A percentile compares a stretch with the other conserved stretches of the same genome.
Evolutionary conservation across 306 rosid genomes (phyloP).

Genomic region (Sechiopsis laciniata): DNA sequence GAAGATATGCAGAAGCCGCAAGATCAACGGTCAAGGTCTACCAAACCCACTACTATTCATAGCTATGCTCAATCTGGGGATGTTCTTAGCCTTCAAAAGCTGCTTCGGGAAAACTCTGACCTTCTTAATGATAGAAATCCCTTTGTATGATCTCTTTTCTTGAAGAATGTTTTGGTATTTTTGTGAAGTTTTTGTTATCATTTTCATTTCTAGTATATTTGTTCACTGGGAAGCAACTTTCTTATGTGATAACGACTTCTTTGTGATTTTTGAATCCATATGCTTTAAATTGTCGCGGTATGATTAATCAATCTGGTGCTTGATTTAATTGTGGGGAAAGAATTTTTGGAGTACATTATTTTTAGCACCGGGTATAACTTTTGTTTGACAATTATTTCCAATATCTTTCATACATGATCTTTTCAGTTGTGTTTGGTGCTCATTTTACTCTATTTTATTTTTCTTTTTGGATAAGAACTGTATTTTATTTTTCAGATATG

Average conservation of each 20-base stretch:
- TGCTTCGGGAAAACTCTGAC: conserved; percentile 65
- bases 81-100: conserved; percentile 53
- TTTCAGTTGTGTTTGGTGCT: neutral
- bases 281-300: neutral
- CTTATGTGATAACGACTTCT: neutral
- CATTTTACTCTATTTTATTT: neutral
- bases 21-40: conserved; percentile 59
- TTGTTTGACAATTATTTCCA: neutral
- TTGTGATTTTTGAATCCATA: neutral
- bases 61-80: conserved; percentile 68
- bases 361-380: neutral
- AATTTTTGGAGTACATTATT: neutral
- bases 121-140: conserved; percentile 76
- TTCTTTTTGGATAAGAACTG: too few relatives aligned
- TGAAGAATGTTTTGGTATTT: conserved; percentile 5
- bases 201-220: neutral
- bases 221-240: neutral
- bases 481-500: neutral
- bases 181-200: neutral
- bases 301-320: neutral
- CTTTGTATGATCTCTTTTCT: conserved; percentile 47
- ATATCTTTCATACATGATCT: neutral
- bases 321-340: neutral
- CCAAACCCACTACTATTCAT: conserved; percentile 74
- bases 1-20: conserved; percentile 51